Conservation (phyloP, 768 basidiomycete species). For the Leucocoprinus leucothites region DNA sequence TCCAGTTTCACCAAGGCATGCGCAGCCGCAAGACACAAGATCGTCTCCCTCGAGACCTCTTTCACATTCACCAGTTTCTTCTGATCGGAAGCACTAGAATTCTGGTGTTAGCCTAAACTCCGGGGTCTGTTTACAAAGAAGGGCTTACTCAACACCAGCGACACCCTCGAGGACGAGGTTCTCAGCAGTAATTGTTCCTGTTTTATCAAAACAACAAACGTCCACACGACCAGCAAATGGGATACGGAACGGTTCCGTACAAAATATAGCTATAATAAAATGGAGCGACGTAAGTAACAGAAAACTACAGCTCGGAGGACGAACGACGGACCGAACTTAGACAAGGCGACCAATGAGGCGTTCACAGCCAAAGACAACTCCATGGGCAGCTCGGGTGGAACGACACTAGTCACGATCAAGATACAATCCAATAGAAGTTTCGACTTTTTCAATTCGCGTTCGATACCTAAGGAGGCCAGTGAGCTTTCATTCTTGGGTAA, state of each 20-base stretch:
- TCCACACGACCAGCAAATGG: constrained; percentile 95
- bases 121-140: neutral
- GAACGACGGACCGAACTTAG: constrained; percentile 83
- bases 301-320: constrained; percentile 23
- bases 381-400: constrained; percentile 98
- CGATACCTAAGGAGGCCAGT: constrained; percentile 57
- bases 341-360: constrained; percentile 87
- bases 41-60: constrained; percentile 74
- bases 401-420: constrained; percentile 94
- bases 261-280: constrained; percentile 81
- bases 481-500: neutral
- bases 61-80: constrained; percentile 75
- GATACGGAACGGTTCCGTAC: constrained; percentile 98
- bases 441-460: constrained; percentile 89
- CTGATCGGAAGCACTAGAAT: constrained; percentile 52
- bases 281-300: neutral
- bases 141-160: constrained; percentile 80
- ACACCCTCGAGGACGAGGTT: constrained; percentile 93
- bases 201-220: constrained; percentile 99
- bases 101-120: constrained; percentile 8
- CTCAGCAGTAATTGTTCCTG: constrained; percentile 96
- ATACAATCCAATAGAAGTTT: constrained; percentile 95
- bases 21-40: constrained; percentile 85
- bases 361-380: constrained; percentile 96
- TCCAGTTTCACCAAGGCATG: constrained; percentile 94